A percentile compares a stretch with the other conserved stretches of the same genome.
phyloP scores from a whole-genome alignment of 2,329 filamentous ascomycete genomes.

The Geosmithia putterillii region DNA sequence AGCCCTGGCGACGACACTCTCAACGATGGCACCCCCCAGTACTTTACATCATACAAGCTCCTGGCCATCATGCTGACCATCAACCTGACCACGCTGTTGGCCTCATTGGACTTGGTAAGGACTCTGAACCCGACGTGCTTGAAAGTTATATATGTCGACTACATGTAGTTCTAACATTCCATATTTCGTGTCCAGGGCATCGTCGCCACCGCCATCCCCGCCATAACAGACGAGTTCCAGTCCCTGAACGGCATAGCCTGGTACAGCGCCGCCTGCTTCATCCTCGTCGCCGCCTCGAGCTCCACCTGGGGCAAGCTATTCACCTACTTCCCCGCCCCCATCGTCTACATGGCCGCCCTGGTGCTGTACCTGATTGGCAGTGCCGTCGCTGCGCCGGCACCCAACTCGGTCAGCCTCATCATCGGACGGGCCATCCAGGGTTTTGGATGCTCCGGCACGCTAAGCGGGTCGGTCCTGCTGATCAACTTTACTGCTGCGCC shows the following conservation, averaged over 20 bases:
- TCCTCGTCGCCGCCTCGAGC: slow-evolving; percentile 39
- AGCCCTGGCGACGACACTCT: no score
- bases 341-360: slow-evolving; percentile 8
- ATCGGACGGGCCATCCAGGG: slow-evolving; percentile 7
- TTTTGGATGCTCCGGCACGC: slow-evolving; percentile 5
- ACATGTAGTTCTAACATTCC: no score
- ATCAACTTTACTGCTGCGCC: background rate
- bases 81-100: no score
- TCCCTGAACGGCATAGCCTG: slow-evolving; percentile 49
- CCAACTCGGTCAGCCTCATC: slow-evolving; percentile 6
- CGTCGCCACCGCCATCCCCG: no score
- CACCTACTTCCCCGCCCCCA: slow-evolving; percentile 32
- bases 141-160: no score
- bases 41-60: no score
- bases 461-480: slow-evolving; percentile 22
- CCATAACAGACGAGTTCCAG: slow-evolving; percentile 41
- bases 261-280: slow-evolving; percentile 46
- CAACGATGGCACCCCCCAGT: no score
- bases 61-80: no score
- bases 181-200: no score
- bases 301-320: slow-evolving; percentile 44
- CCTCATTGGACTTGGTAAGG: no score
- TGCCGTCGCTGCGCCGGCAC: slow-evolving; percentile 5
- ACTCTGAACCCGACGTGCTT: no score
- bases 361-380: slow-evolving; percentile 6